Conservation (phyloP, 2,329 filamentous ascomycete species). For the Fusarium floridanum region DNA sequence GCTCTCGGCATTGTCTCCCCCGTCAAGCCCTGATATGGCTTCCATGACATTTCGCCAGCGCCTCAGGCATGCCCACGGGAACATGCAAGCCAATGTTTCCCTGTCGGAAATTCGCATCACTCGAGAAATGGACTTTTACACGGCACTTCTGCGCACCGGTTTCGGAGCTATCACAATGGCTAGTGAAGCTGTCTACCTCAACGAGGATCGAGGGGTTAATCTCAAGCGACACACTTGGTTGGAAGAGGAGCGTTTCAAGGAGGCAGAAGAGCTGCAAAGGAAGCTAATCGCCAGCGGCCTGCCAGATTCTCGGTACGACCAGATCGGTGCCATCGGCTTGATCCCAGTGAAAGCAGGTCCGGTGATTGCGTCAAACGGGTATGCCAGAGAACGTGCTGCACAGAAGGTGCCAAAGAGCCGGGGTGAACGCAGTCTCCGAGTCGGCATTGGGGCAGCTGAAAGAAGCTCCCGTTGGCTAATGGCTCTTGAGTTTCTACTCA, state of each 20-base stretch:
- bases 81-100: slow-evolving; percentile 92
- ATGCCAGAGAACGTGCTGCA: slow-evolving; percentile 77
- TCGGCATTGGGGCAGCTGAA: slow-evolving; percentile 84
- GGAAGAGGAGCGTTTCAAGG: slow-evolving; percentile 85
- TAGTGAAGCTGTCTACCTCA: slow-evolving; percentile 94
- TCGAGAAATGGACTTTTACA: slow-evolving; percentile 96
- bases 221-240: slow-evolving; percentile 88
- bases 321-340: slow-evolving; percentile 66
- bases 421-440: slow-evolving; percentile 61
- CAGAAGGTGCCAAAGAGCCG: slow-evolving; percentile 66
- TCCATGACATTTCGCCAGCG: slow-evolving; percentile 67
- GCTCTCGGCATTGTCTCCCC: slow-evolving; percentile 71
- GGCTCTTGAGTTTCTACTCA: slow-evolving; percentile 80
- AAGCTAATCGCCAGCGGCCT: slow-evolving; percentile 63
- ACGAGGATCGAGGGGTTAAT: slow-evolving; percentile 84
- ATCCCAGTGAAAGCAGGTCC: slow-evolving; percentile 66
- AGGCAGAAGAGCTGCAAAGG: slow-evolving; percentile 74
- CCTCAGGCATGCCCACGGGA: slow-evolving; percentile 79
- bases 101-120: slow-evolving; percentile 84
- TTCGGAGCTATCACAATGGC: slow-evolving; percentile 93
- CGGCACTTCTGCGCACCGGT: slow-evolving; percentile 85
- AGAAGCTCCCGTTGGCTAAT: slow-evolving; percentile 83
- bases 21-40: slow-evolving; percentile 45
- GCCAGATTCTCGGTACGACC: slow-evolving; percentile 63
- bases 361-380: slow-evolving; percentile 66